Evolutionary conservation across 495 filamentous ascomycete genomes (phyloP), one percentile per base, ranked within the genome.

Genomic region (Hypoxylon subgilvum): DNA sequence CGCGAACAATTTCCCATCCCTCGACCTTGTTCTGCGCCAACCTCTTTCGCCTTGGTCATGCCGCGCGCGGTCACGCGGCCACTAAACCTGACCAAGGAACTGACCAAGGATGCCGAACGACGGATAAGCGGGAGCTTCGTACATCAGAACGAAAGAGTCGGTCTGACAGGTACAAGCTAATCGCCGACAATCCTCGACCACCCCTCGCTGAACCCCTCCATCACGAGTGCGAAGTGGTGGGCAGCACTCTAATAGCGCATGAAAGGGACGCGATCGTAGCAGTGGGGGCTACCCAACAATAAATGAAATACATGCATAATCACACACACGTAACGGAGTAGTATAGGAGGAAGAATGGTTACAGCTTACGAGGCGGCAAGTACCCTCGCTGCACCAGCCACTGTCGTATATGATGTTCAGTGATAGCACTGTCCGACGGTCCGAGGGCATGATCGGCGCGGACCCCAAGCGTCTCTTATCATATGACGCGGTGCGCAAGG

Each of bases 231-330:
- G 43, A 58, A 35, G 25, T 52, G 61, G 61, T 64, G 61, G 61
- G 61, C 54, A 64, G 54, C 61, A 64, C 53, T 64, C 49, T 64
- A 58, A 57, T 54, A 48, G 19, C 49, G 44, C 60, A 53, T 57
- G 22, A 47, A 57, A 23, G 35, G 49, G 9, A 44, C 28, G 28
- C 36, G 34, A 58, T 32, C 22, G 53, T 53, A 53, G 52, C 46
- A 52, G 49, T 58, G 61, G 61, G 61, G 53, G 61, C 44, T 19
- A 31, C 44, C 44, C 50, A 57, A 56, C 54, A 55, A 45, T 30
- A 52, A 47, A 41, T 46, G 19, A 38, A 58, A 49, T 50, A 50
- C 49, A 45, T 50, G 48, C 42, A 38, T 34, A 53, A 43, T 57
- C 60, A 57, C 54, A 50, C 59, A 63, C 32, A 42, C 23, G 38